These are phyloP conservation scores for Juglanconis juglandina DNA, from an alignment of 2,329 filamentous ascomycete genomes.

Conservation along the genomic window DNA sequence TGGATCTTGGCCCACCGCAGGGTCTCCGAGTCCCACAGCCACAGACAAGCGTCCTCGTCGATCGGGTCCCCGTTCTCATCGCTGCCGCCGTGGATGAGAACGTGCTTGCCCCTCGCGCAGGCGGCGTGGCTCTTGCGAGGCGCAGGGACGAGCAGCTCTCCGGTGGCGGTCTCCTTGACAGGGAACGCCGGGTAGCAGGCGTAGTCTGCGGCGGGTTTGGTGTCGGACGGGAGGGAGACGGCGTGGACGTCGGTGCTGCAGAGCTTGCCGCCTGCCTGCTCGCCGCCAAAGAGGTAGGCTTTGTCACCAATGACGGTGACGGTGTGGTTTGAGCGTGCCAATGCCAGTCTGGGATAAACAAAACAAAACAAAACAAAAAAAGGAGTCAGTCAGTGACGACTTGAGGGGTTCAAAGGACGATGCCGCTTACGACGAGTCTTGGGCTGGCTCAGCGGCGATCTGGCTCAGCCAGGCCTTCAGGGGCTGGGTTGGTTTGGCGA, in stretches of 20 bases:
- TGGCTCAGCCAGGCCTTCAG: slow-evolving; percentile 48
- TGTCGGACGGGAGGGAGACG: slow-evolving; percentile 44
- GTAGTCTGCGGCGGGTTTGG: slow-evolving; percentile 33
- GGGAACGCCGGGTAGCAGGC: slow-evolving; percentile 30
- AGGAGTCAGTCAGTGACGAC: no score
- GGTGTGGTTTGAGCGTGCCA: slow-evolving; percentile 49
- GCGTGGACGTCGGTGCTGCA: slow-evolving; percentile 50
- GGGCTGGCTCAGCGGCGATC: slow-evolving; percentile 35
- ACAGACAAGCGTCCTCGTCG: slow-evolving; percentile 32
- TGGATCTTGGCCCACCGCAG: slow-evolving; percentile 32
- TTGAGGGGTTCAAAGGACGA: no score
- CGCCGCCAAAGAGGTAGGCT: slow-evolving; percentile 55
- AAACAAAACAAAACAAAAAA: no score
- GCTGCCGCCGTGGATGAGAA: slow-evolving; percentile 36
- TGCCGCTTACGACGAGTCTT: slow-evolving; percentile 27
- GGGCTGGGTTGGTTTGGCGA: slow-evolving; percentile 50
- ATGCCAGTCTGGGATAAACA: slow-evolving; percentile 26
- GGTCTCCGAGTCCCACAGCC: slow-evolving; percentile 36
- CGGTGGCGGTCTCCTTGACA: slow-evolving; percentile 25
- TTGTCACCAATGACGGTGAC: slow-evolving; percentile 50
- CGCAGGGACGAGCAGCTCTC: slow-evolving; percentile 28
- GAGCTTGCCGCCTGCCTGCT: slow-evolving; percentile 34
- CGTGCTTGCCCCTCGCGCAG: slow-evolving; percentile 28
- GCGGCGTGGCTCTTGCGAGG: slow-evolving; percentile 35
- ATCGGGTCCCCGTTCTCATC: slow-evolving; percentile 27